Evolutionary conservation across 805 yeast genomes (phyloP).

Genomic region (Saccharomycopsis vini): DNA sequence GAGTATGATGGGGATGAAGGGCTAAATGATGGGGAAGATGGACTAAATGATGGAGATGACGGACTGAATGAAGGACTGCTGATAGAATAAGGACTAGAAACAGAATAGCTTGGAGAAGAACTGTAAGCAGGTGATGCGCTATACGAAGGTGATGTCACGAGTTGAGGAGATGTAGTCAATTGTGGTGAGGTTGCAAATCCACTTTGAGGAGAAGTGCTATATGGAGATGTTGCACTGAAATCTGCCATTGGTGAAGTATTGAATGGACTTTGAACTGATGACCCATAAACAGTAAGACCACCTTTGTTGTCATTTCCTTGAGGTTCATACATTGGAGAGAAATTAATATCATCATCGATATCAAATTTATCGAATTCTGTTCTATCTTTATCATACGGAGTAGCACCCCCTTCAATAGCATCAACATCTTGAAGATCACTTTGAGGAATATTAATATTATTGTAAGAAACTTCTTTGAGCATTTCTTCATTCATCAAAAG

Average conservation of each 20-base stretch:
- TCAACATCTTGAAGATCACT: conserved; percentile 28
- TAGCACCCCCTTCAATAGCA: conserved; percentile 70
- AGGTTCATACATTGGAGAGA: conserved; percentile 87
- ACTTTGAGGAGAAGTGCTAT: conserved; percentile 33
- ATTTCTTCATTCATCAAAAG: conserved; percentile 88
- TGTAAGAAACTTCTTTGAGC: conserved; percentile 56
- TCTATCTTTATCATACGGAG: conserved; percentile 64
- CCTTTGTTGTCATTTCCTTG: conserved; percentile 82
- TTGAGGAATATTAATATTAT: conserved; percentile 26
- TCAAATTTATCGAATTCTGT: conserved; percentile 56
- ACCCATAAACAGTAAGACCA: conserved; percentile 49
- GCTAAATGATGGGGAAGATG: conserved; percentile 48
- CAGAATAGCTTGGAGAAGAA: conserved; percentile 71
- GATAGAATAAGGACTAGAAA: too few species aligned
- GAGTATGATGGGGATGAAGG: conserved; percentile 40
- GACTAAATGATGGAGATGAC: conserved; percentile 54
- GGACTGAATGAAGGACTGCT: conserved; percentile 58
- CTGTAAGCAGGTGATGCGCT: conserved; percentile 65
- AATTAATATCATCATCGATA: conserved; percentile 66
- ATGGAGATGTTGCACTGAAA: conserved; percentile 54
- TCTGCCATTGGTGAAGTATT: conserved; percentile 44
- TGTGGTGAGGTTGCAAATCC: too few species aligned
- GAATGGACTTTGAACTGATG: conserved; percentile 37
- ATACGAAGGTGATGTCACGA: conserved; percentile 63
- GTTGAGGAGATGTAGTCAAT: conserved; percentile 45